Percentiles rank a stretch among this genome's conserved stretches.
Evolutionary conservation across 306 rosid genomes (phyloP).

Genomic region (Quercus parvula): DNA sequence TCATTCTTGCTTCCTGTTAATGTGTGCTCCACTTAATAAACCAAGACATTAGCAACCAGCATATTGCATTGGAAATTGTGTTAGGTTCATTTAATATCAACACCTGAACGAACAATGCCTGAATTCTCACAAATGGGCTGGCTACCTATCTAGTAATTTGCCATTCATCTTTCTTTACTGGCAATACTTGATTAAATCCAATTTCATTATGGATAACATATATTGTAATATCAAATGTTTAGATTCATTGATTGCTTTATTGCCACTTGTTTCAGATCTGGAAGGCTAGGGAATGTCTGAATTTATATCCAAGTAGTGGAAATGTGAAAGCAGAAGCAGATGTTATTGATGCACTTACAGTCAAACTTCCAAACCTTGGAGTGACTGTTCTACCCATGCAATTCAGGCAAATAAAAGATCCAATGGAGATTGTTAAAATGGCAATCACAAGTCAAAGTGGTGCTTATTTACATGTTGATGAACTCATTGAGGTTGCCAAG

Average conservation of each 20-base stretch:
- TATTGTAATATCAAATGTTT: background rate
- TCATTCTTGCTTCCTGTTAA: background rate
- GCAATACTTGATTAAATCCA: background rate
- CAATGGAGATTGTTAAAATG: slow-evolving; percentile 88
- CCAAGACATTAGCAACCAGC: too few species aligned
- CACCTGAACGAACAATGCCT: background rate
- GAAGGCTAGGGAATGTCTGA: slow-evolving; percentile 96
- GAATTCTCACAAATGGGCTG: background rate
- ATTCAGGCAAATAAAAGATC: slow-evolving; percentile 89
- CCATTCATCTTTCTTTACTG: background rate
- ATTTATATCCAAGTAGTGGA: slow-evolving; percentile 65
- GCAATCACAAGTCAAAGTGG: slow-evolving; percentile 80
- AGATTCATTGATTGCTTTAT: slow-evolving; percentile 23
- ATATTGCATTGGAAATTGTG: too few species aligned
- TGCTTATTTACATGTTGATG: slow-evolving; percentile 95
- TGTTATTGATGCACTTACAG: slow-evolving; percentile 79
- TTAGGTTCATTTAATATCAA: too few species aligned
- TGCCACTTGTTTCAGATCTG: slow-evolving; percentile 69
- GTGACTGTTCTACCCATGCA: slow-evolving; percentile 96
- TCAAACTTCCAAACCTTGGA: slow-evolving; percentile 89
- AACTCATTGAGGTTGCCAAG: slow-evolving; percentile 85
- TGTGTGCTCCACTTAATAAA: background rate
- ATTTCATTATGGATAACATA: background rate
- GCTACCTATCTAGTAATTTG: background rate
- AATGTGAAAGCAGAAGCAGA: slow-evolving; percentile 76